These are phyloP conservation scores for Teunomyces kruisii DNA, from an alignment of 805 yeast species.

Conservation along the genomic window DNA sequence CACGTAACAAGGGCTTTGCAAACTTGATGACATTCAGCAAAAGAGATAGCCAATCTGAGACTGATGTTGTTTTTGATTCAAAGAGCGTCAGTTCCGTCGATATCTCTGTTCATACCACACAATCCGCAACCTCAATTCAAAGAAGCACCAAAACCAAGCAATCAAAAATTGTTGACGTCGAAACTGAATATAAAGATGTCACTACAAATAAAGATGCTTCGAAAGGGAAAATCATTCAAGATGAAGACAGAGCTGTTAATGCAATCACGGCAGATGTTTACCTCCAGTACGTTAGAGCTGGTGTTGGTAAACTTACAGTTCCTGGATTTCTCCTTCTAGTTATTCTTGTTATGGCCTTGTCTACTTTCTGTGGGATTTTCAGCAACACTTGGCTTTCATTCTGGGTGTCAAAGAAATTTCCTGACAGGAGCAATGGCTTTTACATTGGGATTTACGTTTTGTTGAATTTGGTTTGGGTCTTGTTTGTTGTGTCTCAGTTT, in stretches of 20 bases:
- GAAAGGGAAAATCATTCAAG: constrained; percentile 19
- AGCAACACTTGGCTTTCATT: constrained; percentile 24
- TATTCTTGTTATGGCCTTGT: constrained; percentile 1
- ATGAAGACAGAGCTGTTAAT: constrained; percentile 17
- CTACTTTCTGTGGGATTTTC: constrained; percentile 19
- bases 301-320: constrained; percentile 11
- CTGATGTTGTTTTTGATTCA: background rate
- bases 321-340: constrained; percentile 8
- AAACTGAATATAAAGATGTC: background rate
- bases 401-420: constrained; percentile 35
- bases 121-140: background rate
- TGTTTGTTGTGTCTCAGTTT: constrained; percentile 44
- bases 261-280: constrained; percentile 12
- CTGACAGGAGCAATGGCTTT: constrained; percentile 44
- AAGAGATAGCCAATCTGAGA: background rate
- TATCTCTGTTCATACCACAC: background rate
- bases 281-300: constrained; percentile 12
- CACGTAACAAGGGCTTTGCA: constrained; percentile 4
- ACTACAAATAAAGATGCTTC: background rate
- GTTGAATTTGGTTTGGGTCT: constrained; percentile 50
- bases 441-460: constrained; percentile 75
- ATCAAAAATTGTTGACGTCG: background rate
- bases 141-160: background rate
- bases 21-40: constrained; percentile 4
- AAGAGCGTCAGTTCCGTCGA: constrained; percentile 6